Evolutionary conservation across 1,139 yeast genomes (phyloP).

Genomic region (Scheffersomyces titani): DNA sequence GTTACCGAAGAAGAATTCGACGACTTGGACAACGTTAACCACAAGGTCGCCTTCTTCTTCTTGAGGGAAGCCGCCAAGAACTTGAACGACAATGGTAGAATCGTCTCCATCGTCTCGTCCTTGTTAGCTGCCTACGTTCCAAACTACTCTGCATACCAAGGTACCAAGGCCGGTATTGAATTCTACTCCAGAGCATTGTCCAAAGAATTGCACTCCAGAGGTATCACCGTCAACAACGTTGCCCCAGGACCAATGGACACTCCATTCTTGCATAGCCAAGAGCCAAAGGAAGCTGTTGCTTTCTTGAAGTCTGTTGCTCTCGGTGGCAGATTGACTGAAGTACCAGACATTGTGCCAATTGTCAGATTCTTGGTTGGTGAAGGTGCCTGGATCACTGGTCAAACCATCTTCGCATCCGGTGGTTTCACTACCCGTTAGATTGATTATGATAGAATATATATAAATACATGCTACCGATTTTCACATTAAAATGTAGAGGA

Average conservation of each 20-base stretch:
- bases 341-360: slow-evolving; percentile 65
- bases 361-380: slow-evolving; percentile 61
- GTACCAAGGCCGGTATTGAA: slow-evolving; percentile 62
- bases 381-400: slow-evolving; percentile 73
- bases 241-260: slow-evolving; percentile 79
- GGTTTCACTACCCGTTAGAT: slow-evolving; percentile 59
- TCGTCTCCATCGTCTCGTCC: slow-evolving; percentile 61
- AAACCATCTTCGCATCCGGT: slow-evolving; percentile 64
- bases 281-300: slow-evolving; percentile 50
- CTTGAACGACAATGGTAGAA: slow-evolving; percentile 53
- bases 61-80: slow-evolving; percentile 56
- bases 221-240: slow-evolving; percentile 56
- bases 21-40: slow-evolving; percentile 52
- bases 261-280: slow-evolving; percentile 66
- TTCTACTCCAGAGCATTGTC: slow-evolving; percentile 57
- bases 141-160: slow-evolving; percentile 58
- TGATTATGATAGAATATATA: neutral
- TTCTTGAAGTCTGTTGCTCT: slow-evolving; percentile 54
- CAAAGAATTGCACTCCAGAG: slow-evolving; percentile 51
- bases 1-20: slow-evolving; percentile 56
- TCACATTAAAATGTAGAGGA: neutral
- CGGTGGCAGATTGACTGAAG: slow-evolving; percentile 54
- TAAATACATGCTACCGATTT: neutral
- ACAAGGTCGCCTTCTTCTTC: slow-evolving; percentile 63
- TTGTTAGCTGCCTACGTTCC: slow-evolving; percentile 67